Conservation (phyloP, 2,329 filamentous ascomycete species). For the Aschersonia sp. region DNA sequence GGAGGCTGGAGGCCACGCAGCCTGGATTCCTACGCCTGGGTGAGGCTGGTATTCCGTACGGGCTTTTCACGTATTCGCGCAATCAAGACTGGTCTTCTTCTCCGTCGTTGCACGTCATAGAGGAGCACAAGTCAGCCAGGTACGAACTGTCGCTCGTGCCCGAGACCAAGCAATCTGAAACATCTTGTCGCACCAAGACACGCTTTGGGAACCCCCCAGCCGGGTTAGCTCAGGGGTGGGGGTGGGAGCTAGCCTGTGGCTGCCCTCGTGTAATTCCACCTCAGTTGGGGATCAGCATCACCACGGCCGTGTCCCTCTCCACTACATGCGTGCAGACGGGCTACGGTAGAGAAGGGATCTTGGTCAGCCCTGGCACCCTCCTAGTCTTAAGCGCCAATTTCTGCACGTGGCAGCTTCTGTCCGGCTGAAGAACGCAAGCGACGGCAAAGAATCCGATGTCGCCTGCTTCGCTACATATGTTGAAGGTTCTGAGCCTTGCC, state of each 20-base stretch:
- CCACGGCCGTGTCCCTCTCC: neutral
- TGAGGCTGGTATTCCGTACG: too few species aligned
- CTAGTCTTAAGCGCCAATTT: too few species aligned
- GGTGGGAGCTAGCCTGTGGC: neutral
- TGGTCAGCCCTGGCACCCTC: too few species aligned
- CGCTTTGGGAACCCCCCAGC: neutral
- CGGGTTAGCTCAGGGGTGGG: neutral
- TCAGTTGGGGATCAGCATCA: neutral
- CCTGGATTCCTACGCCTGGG: too few species aligned
- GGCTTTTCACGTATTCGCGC: too few species aligned
- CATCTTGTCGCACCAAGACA: neutral
- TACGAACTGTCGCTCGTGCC: neutral
- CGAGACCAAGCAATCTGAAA: neutral
- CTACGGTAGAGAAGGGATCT: too few species aligned
- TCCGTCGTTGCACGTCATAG: neutral
- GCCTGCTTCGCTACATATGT: neutral
- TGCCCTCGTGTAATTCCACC: neutral
- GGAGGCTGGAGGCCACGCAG: too few species aligned
- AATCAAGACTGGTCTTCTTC: neutral
- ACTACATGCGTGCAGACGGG: too few species aligned
- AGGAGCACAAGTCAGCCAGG: too few species aligned
- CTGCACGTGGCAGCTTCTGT: too few species aligned
- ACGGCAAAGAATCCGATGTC: neutral
- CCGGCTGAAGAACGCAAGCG: too few species aligned
- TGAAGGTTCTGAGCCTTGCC: neutral